Percentiles rank a stretch among this genome's conserved stretches.
These are phyloP conservation scores for Syncephalastrum contaminatum DNA, from an alignment of 371 early-diverging fungal genomes.

Conservation along the genomic window DNA sequence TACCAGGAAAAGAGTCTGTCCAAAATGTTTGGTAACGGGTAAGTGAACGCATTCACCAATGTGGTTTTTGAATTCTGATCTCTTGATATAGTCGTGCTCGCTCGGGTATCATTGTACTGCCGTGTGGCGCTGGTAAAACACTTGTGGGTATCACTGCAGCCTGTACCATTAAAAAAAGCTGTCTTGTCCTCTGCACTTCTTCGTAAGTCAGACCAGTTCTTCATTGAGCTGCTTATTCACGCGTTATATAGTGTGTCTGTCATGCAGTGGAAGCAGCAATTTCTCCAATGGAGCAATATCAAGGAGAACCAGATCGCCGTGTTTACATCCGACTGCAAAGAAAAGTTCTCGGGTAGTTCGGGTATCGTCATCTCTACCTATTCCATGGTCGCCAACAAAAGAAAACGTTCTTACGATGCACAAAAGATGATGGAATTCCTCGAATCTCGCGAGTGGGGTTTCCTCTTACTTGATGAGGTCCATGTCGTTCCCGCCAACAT, in stretches of 20 bases:
- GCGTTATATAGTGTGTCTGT: slow-evolving; percentile 80
- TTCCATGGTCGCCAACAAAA: slow-evolving; percentile 96
- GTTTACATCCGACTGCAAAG: slow-evolving; percentile 97
- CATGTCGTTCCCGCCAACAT: slow-evolving; percentile 99
- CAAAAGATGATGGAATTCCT: slow-evolving; percentile 98
- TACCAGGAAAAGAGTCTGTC: slow-evolving; percentile 99
- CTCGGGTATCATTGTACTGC: slow-evolving; percentile 99
- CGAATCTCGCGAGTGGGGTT: slow-evolving; percentile 95
- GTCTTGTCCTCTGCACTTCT: slow-evolving; percentile 97
- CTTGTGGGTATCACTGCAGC: slow-evolving; percentile 99
- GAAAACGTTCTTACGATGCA: slow-evolving; percentile 95
- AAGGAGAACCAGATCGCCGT: slow-evolving; percentile 91
- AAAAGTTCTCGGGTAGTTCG: slow-evolving; percentile 84
- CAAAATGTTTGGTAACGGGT: slow-evolving; percentile 99
- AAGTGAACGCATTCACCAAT: slow-evolving; percentile 1
- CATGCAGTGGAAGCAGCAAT: slow-evolving; percentile 99
- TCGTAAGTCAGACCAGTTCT: slow-evolving; percentile 36
- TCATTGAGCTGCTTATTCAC: slow-evolving; percentile 4
- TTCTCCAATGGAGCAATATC: slow-evolving; percentile 94
- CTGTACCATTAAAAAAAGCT: slow-evolving; percentile 97
- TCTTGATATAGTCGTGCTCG: slow-evolving; percentile 79
- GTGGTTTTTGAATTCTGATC: neutral
- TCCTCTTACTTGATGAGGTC: slow-evolving; percentile 98
- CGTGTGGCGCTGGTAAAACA: slow-evolving; percentile 99
- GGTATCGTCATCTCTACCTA: slow-evolving; percentile 98